Base-by-base conservation (phyloP, 2,329 filamentous ascomycete species). In the Diaporthe batatas region DNA sequence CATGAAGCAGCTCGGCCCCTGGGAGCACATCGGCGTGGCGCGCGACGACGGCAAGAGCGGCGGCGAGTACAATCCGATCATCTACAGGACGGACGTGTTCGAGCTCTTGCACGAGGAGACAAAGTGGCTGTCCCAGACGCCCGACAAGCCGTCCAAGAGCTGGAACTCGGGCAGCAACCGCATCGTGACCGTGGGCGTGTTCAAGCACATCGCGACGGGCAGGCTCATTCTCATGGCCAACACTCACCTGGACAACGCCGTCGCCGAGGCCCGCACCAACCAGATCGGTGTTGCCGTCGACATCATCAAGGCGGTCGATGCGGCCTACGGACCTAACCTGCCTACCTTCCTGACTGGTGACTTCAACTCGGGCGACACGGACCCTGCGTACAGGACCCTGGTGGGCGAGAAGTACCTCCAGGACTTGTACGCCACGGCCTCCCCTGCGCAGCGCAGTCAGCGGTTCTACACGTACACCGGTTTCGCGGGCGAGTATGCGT, bases 21-120 rank as follows among this genome's bases (percentile, higher is more conserved):
- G 89, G 89, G 76, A 81, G 6, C 85, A 85, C 74, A 83, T 91
- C 69, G 90, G 89, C 16, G 85, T 90, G 3, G 89, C 87, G 11
- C 84, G 89, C 29, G 85, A 90, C 62, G 88, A 91, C 79, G 92
- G 92, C 29, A 82, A 84, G 47, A 77, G 85, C 42, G 83, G 83
- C 1, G 92, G 92, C 53, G 92, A 94, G 81, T 93, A 92, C 80
- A 90, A 88, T 1, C 91, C 92, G 3, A 91, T 94, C 75, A 84
- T 94, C 76, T 94, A 91, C 79, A 86, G 86, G 29, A 82, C 84
- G 1, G 78, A 80, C 0, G 77, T 86, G 23, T 91, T 89, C 86
- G 78, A 84, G n/a, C 79, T 91, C 8, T 77, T 84, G 21, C 77
- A 83, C 18, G 89, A 83, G 80, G 82, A 88, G 69, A 91, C 89